These are phyloP conservation scores for Phoma sp. DNA, from an alignment of 2,329 filamentous ascomycete genomes.

Conservation along the genomic window DNA sequence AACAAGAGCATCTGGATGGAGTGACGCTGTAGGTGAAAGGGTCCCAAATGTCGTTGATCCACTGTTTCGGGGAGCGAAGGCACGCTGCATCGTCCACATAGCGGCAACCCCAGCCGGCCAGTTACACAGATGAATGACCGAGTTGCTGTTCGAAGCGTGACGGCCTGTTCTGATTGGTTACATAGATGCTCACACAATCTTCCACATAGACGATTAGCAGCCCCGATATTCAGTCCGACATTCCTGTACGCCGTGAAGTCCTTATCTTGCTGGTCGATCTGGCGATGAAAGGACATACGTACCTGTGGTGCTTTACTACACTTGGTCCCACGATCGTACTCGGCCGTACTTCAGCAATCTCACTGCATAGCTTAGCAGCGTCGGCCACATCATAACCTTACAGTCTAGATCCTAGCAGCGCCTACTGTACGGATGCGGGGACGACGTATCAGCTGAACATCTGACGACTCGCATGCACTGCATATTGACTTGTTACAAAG, in stretches of 20 bases:
- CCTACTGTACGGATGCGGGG: constrained; percentile 16
- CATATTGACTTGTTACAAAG: neutral
- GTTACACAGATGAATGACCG: constrained; percentile 24
- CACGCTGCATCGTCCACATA: constrained; percentile 8
- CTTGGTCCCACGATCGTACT: constrained; percentile 18
- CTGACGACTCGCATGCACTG: constrained; percentile 10
- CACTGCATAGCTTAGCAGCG: constrained; percentile 1
- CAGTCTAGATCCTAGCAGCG: constrained; percentile 1
- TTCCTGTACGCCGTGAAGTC: neutral
- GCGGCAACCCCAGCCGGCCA: constrained; percentile 20
- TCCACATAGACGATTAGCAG: constrained; percentile 4
- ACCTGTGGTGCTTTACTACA: neutral
- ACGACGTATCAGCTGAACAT: constrained; percentile 18
- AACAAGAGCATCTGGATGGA: constrained; percentile 6
- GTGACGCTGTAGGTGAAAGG: neutral
- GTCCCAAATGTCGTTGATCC: constrained; percentile 6
- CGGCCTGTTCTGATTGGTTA: constrained; percentile 19
- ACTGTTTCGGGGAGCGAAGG: constrained; percentile 4
- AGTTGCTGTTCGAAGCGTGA: constrained; percentile 18
- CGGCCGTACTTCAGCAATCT: constrained; percentile 11
- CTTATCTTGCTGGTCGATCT: constrained; percentile 4
- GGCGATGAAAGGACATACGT: neutral
- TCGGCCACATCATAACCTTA: constrained; percentile 16
- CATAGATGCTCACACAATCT: constrained; percentile 14
- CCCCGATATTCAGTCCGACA: constrained; percentile 26